Conservation (phyloP, 352 stramenopile genomes). For the Globisporangium spiculum region DNA sequence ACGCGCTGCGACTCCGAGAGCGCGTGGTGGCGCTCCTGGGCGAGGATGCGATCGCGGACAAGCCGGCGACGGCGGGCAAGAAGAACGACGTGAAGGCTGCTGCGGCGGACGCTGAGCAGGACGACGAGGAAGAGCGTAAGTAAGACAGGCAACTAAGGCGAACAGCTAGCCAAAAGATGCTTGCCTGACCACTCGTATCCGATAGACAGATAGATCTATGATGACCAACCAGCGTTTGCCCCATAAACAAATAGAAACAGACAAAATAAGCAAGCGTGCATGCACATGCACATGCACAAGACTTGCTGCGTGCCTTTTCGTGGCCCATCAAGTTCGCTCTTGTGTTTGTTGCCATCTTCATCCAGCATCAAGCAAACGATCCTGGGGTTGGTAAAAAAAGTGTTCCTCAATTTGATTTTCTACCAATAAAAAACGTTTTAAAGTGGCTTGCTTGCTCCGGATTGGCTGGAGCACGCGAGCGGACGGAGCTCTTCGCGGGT, state of each 20-base stretch:
- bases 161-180: background rate
- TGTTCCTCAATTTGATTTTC: background rate
- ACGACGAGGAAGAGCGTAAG: background rate
- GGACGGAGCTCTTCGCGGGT: no score
- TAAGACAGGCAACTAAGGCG: background rate
- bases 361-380: background rate
- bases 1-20: constrained; percentile 47
- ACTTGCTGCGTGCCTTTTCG: background rate
- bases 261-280: background rate
- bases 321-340: no score
- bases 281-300: background rate
- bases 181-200: background rate
- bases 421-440: background rate
- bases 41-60: constrained; percentile 22
- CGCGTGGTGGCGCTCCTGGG: constrained; percentile 42
- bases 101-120: background rate
- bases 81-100: background rate
- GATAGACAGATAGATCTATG: constrained; percentile 6
- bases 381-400: background rate
- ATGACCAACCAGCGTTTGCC: background rate
- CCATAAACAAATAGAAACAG: background rate
- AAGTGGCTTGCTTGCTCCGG: background rate
- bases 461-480: constrained; percentile 8
- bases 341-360: background rate
- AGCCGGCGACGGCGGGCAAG: background rate